These are phyloP conservation scores for Isatis tinctoria DNA, from an alignment of 345 rosid genomes.

Conservation along the genomic window DNA sequence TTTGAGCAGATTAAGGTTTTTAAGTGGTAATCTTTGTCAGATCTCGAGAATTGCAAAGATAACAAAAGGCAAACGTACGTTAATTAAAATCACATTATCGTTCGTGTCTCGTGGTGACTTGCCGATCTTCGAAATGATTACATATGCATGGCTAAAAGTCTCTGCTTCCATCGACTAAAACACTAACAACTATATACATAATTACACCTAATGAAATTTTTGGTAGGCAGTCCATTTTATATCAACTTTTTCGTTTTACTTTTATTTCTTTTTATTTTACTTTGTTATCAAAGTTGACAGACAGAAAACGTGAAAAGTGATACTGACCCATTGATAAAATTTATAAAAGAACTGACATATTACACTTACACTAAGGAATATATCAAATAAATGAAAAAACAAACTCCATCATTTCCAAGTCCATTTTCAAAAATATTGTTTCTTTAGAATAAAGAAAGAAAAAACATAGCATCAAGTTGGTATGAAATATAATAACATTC, in stretches of 20 bases:
- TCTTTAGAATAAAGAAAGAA: background rate
- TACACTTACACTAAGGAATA: background rate
- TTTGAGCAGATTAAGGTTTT: background rate
- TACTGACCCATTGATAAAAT: background rate
- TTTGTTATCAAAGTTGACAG: background rate
- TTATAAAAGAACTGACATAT: too few species aligned
- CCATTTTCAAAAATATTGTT: background rate
- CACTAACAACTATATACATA: conserved; percentile 9
- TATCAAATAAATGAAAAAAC: background rate
- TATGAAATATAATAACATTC: background rate
- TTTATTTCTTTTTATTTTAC: background rate
- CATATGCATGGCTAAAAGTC: conserved; percentile 28
- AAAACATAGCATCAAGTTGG: background rate
- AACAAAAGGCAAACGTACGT: background rate
- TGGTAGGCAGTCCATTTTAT: conserved; percentile 24
- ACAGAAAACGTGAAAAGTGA: background rate
- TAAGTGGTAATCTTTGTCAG: conserved; percentile 19
- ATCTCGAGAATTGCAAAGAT: conserved; percentile 13
- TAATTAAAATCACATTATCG: background rate
- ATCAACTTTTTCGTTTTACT: conserved; percentile 3
- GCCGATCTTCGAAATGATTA: conserved; percentile 27
- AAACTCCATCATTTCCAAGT: background rate
- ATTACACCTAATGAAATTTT: conserved; percentile 19
- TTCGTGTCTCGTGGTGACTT: conserved; percentile 12
- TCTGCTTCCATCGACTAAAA: conserved; percentile 14